Evolutionary conservation across 2,329 filamentous ascomycete genomes (phyloP), one percentile per base, ranked within the genome.

Genomic region (Ophiosphaerella narmari): DNA sequence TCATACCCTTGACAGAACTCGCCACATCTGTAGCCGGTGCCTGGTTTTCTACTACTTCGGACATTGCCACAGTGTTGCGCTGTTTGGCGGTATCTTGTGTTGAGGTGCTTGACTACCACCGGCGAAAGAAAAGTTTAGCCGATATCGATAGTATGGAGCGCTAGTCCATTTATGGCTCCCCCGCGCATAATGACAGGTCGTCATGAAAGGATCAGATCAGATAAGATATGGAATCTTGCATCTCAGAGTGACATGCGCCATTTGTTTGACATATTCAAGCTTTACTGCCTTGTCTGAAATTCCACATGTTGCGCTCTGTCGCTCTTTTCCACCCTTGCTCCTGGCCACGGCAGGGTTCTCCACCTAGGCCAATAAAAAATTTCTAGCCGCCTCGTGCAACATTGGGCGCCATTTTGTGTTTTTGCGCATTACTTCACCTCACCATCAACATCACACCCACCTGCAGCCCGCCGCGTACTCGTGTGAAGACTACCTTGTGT

Each of bases 1-100:
- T 88, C 82, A 94, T 87, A 57, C 90, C 74, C 76, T 77, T 48
- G 68, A 71, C 62, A 66, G 70, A 43, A 60, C 57, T 55, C 48
- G 72, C 52, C 50, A 75, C 66, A 47, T 72, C 70, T 8, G 74
- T 62, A 26, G 68, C 68, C 39, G 68, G 67, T 26, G 79, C 80
- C 79, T 85, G 42, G 21, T 51, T 58, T 52, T 54, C 54, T 23
- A 59, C 53, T 36, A 59, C 43, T 50, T 64, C 59, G 42, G 68
- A 70, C 65, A 73, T 73, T 38, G 49, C 61, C 40, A 54, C 46
- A 37, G 48, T 55, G 55, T 40, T 53, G 57, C 50, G 18, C 18
- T 21, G 18, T 35, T 42, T 29, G 42, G 33, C 45, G 42, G 44
- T 36, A 45, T 39, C 46, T 44, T 34, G 52, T 48, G 58, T 43